Conservation (phyloP, 306 rosid species). For the Cicer judaicum region DNA sequence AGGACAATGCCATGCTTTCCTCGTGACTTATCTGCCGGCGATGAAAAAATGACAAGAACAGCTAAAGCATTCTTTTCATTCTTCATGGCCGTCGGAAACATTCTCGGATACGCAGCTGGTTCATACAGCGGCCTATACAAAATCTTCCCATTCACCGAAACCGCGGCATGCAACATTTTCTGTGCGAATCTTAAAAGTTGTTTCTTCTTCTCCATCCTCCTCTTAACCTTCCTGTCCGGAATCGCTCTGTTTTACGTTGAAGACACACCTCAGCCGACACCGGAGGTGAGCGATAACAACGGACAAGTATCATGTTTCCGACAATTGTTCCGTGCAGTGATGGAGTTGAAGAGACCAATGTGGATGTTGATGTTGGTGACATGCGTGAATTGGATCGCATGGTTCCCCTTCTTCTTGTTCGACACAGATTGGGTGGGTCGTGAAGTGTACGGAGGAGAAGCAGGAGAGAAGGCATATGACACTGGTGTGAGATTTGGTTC, state of each 20-base stretch:
- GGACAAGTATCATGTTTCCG: slow-evolving; percentile 40
- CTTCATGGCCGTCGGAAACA: slow-evolving; percentile 22
- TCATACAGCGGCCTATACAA: slow-evolving; percentile 49
- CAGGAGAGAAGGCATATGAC: slow-evolving; percentile 42
- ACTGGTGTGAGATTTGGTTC: slow-evolving; percentile 29
- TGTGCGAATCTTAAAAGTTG: slow-evolving; percentile 82
- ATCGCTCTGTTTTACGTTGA: slow-evolving; percentile 48
- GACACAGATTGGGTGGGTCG: slow-evolving; percentile 20
- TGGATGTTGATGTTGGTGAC: slow-evolving; percentile 60
- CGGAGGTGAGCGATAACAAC: not conserved
- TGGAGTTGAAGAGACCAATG: slow-evolving; percentile 62
- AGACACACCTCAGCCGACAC: not conserved
- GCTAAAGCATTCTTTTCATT: slow-evolving; percentile 28
- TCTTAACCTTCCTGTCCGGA: slow-evolving; percentile 26
- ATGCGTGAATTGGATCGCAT: slow-evolving; percentile 6
- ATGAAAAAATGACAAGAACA: slow-evolving; percentile 49
- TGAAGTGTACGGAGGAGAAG: slow-evolving; percentile 7
- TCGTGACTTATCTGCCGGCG: slow-evolving; percentile 60
- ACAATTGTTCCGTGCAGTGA: slow-evolving; percentile 49
- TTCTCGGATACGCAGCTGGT: slow-evolving; percentile 52
- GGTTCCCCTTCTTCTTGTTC: slow-evolving; percentile 12
- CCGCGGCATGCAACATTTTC: slow-evolving; percentile 65
- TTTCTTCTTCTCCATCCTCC: slow-evolving; percentile 62
- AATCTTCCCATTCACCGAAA: slow-evolving; percentile 55
- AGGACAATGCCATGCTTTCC: slow-evolving; percentile 69